Percentiles rank a stretch among this genome's conserved stretches.
Conservation (phyloP, 805 yeast species). For the Debaryomyces castellii region DNA sequence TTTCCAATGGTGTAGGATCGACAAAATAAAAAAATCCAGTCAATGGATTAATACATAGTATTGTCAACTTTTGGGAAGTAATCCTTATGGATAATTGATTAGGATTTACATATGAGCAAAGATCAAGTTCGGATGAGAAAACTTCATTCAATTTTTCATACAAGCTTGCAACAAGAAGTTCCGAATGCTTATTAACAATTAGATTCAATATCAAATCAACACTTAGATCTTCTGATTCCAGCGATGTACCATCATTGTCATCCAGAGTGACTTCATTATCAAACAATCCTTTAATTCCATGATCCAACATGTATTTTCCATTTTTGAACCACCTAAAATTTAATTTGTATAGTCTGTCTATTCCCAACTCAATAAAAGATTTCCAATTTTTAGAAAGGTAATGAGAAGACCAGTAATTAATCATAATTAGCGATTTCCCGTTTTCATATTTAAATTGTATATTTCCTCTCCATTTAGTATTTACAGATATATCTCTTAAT, state of each 20-base stretch:
- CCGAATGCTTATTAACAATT: constrained; percentile 41
- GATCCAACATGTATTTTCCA: constrained; percentile 36
- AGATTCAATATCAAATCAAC: constrained; percentile 34
- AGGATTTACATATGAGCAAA: constrained; percentile 20
- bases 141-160: constrained; percentile 11
- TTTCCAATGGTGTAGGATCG: constrained; percentile 40
- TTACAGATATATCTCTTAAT: constrained; percentile 43
- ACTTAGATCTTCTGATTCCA: constrained; percentile 30
- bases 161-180: constrained; percentile 26
- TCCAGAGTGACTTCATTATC: constrained; percentile 16
- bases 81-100: constrained; percentile 35
- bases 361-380: constrained; percentile 61
- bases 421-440: constrained; percentile 50
- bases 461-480: constrained; percentile 58
- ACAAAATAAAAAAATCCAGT: constrained; percentile 41
- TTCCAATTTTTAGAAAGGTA: constrained; percentile 45
- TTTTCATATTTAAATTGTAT: constrained; percentile 58
- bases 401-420: constrained; percentile 61
- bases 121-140: constrained; percentile 9
- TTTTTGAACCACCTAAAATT: constrained; percentile 65
- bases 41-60: constrained; percentile 39
- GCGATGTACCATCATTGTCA: constrained; percentile 14
- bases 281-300: constrained; percentile 10
- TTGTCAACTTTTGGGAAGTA: constrained; percentile 29
- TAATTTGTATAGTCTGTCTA: constrained; percentile 47